Conservation (phyloP, 257 asterid species). For the Phtheirospermum japonicum region DNA sequence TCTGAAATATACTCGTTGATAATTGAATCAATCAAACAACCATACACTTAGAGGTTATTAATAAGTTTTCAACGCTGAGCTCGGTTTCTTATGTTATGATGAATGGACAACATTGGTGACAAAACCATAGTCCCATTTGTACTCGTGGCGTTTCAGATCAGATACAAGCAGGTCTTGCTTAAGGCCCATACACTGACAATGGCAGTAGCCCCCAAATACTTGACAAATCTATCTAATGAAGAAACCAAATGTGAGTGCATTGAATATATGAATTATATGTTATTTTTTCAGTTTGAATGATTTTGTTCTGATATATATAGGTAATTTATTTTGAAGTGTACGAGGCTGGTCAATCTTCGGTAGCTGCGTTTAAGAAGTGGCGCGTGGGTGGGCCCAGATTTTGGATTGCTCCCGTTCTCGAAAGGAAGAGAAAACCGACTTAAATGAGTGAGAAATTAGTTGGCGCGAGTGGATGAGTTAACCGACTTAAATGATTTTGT, state of each 20-base stretch:
- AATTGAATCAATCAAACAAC: no score
- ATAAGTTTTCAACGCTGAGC: conserved; percentile 8
- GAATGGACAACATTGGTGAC: conserved; percentile 63
- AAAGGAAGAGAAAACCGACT: neutral
- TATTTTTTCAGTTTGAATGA: neutral
- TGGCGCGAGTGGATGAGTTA: no score
- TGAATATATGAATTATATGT: neutral
- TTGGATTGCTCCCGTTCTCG: conserved; percentile 41
- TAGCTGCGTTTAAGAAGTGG: conserved; percentile 46
- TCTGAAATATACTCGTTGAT: no score
- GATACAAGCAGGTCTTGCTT: conserved; percentile 82
- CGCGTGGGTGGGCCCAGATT: conserved; percentile 91
- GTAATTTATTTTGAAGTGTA: conserved; percentile 50
- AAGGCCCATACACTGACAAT: conserved; percentile 74
- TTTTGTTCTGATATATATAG: conserved; percentile 11
- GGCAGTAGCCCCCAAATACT: conserved; percentile 60
- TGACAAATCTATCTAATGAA: conserved; percentile 74
- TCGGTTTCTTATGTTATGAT: conserved; percentile 4
- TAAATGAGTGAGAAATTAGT: neutral
- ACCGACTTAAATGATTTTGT: no score
- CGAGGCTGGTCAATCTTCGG: conserved; percentile 87
- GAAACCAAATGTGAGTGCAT: conserved; percentile 69
- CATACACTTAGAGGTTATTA: no score
- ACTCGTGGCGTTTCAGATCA: conserved; percentile 78
- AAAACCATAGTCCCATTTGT: conserved; percentile 88